phyloP scores from a whole-genome alignment of 1,284 basidiomycete genomes.

The Psilocybe mexicana region DNA sequence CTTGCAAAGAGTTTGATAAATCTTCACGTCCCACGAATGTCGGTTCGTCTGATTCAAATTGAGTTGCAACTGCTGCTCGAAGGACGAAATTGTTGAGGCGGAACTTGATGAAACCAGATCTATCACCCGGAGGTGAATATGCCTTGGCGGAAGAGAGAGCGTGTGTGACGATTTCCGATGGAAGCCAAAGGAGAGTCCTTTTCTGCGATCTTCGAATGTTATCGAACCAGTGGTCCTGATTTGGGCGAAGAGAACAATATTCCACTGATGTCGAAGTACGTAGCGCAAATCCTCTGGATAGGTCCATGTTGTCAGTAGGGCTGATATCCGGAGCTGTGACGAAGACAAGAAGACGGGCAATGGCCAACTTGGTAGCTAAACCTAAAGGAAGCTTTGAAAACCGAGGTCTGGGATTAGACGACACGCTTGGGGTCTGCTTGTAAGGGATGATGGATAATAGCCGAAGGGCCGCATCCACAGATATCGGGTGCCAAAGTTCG shows the following conservation, averaged over 20 bases:
- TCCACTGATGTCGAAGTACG: conserved; percentile 60
- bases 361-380: conserved; percentile 54
- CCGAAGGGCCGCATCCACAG: conserved; percentile 54
- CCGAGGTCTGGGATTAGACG: conserved; percentile 19
- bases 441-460: conserved; percentile 39
- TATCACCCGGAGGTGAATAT: conserved; percentile 31
- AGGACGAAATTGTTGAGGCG: conserved; percentile 48
- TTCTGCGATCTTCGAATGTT: conserved; percentile 44
- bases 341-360: conserved; percentile 68
- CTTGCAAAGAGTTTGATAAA: conserved; percentile 40
- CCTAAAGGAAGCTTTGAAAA: conserved; percentile 49
- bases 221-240: conserved; percentile 46
- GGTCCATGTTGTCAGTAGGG: conserved; percentile 61
- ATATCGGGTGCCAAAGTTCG: conserved; percentile 74
- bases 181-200: conserved; percentile 53
- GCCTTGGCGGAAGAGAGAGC: conserved; percentile 50
- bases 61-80: conserved; percentile 62
- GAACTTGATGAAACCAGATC: conserved; percentile 43
- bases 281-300: conserved; percentile 74
- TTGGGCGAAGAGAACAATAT: conserved; percentile 58
- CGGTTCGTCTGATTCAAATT: conserved; percentile 64
- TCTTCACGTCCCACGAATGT: conserved; percentile 54
- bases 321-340: conserved; percentile 79
- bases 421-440: conserved; percentile 13
- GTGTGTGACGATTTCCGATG: conserved; percentile 63